Conservation (phyloP, 163 green algal species). For the Chlorella variabilis region DNA sequence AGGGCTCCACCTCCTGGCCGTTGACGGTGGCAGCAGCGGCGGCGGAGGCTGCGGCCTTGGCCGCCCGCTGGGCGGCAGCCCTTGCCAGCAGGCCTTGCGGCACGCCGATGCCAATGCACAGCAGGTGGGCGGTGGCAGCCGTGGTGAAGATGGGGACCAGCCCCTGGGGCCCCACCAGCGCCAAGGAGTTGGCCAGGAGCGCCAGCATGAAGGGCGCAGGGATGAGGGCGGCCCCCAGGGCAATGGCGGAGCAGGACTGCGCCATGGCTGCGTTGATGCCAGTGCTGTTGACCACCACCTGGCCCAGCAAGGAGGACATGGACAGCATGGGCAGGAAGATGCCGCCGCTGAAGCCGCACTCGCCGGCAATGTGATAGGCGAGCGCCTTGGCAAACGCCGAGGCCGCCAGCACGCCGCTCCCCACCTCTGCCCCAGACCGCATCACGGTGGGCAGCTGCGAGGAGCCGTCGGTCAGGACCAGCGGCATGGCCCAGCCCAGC, state of each 20-base stretch:
- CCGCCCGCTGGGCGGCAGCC: neutral
- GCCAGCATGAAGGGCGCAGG: neutral
- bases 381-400: constrained; percentile 24
- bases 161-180: constrained; percentile 9
- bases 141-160: constrained; percentile 24
- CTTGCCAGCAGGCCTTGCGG: constrained; percentile 3
- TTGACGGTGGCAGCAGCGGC: no score
- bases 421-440: neutral
- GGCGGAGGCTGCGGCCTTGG: constrained; percentile 26
- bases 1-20: no score
- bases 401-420: constrained; percentile 13
- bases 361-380: constrained; percentile 11
- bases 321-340: constrained; percentile 37
- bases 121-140: constrained; percentile 4
- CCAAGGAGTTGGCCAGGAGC: neutral
- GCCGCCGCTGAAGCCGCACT: constrained; percentile 27
- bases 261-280: neutral
- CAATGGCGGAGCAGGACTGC: neutral
- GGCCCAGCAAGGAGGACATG: constrained; percentile 12
- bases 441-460: neutral
- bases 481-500: constrained; percentile 33
- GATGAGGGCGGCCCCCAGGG: neutral
- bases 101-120: constrained; percentile 14
- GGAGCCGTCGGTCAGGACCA: constrained; percentile 21
- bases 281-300: neutral